phyloP scores from a whole-genome alignment of 2,329 filamentous ascomycete species.

The Biscogniauxia marginata region DNA sequence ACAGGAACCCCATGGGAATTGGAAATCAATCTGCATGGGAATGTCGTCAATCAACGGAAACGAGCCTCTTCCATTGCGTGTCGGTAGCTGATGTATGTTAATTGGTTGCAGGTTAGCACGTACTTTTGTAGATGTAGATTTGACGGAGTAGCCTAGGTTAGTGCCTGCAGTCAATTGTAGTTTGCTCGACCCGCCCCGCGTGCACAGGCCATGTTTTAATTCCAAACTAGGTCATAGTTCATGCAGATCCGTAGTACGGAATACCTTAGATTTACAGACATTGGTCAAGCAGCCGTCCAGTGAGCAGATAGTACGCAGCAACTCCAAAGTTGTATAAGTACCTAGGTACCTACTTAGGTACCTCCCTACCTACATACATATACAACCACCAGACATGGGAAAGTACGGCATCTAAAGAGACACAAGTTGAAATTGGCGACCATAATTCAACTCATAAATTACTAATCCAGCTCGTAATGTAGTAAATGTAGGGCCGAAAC shows the following conservation, averaged over 20 bases:
- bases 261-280: background rate
- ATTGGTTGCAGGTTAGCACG: background rate
- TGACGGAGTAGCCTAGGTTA: background rate
- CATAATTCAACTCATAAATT: too few relatives aligned
- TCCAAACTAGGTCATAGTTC: background rate
- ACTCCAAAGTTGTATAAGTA: too few relatives aligned
- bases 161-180: background rate
- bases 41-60: background rate
- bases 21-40: constrained; percentile 15
- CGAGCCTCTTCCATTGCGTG: background rate
- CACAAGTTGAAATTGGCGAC: too few relatives aligned
- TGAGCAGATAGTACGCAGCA: too few relatives aligned
- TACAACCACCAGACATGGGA: too few relatives aligned
- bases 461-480: too few relatives aligned
- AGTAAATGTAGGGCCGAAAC: too few relatives aligned
- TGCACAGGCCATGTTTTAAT: background rate
- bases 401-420: too few relatives aligned
- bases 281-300: too few relatives aligned
- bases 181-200: background rate
- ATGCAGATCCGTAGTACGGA: background rate
- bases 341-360: too few relatives aligned
- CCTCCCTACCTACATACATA: too few relatives aligned
- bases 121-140: background rate
- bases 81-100: background rate
- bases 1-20: constrained; percentile 31